These are phyloP conservation scores for Yamadazyma mexicana DNA, from an alignment of 1,139 yeast genomes.

Conservation along the genomic window DNA sequence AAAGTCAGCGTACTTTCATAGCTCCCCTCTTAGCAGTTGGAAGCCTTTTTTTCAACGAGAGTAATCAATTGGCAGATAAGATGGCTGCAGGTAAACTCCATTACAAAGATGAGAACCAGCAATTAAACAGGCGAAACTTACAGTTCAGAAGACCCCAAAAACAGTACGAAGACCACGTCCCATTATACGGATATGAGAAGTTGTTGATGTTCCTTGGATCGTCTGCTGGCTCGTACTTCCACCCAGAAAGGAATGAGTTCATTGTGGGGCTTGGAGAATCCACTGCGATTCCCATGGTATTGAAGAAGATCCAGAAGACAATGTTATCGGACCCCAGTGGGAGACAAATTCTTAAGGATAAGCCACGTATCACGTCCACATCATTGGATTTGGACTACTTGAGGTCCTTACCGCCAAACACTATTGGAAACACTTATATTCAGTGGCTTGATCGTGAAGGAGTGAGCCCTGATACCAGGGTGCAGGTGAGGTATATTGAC, in stretches of 20 bases:
- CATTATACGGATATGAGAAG: conserved; percentile 65
- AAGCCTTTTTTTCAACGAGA: conserved; percentile 40
- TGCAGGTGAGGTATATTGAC: conserved; percentile 80
- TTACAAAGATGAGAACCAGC: conserved; percentile 35
- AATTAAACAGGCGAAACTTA: conserved; percentile 29
- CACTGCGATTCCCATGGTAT: conserved; percentile 72
- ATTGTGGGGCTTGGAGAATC: conserved; percentile 96
- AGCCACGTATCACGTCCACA: conserved; percentile 80
- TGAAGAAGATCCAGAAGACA: conserved; percentile 59
- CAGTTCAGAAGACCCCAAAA: conserved; percentile 43
- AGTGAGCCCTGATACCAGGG: conserved; percentile 92
- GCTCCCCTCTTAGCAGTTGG: conserved; percentile 22
- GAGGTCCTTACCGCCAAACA: conserved; percentile 60
- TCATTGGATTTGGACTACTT: conserved; percentile 66
- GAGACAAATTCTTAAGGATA: conserved; percentile 69
- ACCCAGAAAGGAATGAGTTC: conserved; percentile 77
- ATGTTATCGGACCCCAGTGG: conserved; percentile 82
- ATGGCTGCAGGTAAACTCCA: conserved; percentile 59
- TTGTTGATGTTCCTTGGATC: conserved; percentile 67
- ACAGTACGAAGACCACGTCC: conserved; percentile 79
- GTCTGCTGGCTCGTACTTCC: conserved; percentile 78
- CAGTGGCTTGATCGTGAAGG: conserved; percentile 85
- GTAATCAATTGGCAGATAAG: conserved; percentile 54
- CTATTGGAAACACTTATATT: conserved; percentile 78
- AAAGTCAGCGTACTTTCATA: conserved; percentile 7